A percentile compares a stretch with the other conserved stretches of the same genome.
Evolutionary conservation across 2,329 filamentous ascomycete genomes (phyloP).

Genomic region (Reticulascus tulasneorum): DNA sequence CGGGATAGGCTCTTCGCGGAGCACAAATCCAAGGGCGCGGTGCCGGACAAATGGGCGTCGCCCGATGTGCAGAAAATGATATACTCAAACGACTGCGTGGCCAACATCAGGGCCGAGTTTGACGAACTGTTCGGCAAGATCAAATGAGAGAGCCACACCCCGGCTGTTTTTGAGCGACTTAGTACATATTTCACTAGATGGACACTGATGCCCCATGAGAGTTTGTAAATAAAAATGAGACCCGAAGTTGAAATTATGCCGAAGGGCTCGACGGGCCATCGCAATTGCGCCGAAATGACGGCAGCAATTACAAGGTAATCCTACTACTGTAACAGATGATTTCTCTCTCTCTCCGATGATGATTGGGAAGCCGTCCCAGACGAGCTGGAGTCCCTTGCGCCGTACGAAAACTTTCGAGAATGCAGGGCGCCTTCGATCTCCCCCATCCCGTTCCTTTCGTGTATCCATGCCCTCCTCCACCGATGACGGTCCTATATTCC

Average conservation of each 20-base stretch:
- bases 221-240: too few relatives aligned
- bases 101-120: conserved; percentile 50
- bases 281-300: not conserved
- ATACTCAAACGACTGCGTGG: conserved; percentile 59
- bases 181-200: too few relatives aligned
- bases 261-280: not conserved
- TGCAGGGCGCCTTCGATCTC: not conserved
- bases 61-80: conserved; percentile 65
- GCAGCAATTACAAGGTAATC: conserved; percentile 1
- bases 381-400: too few relatives aligned
- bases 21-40: conserved; percentile 44
- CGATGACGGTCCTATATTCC: not conserved
- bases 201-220: too few relatives aligned
- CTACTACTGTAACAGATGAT: not conserved
- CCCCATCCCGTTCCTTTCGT: not conserved
- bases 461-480: not conserved
- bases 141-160: not conserved
- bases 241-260: conserved; percentile 12
- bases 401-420: too few relatives aligned
- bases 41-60: conserved; percentile 68
- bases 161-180: too few relatives aligned
- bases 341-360: too few relatives aligned
- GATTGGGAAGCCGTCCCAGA: too few relatives aligned
- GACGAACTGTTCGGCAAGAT: conserved; percentile 33
- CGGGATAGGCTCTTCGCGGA: conserved; percentile 53